phyloP scores from a whole-genome alignment of 202 grass and related monocot species.

The Setaria viridis region DNA sequence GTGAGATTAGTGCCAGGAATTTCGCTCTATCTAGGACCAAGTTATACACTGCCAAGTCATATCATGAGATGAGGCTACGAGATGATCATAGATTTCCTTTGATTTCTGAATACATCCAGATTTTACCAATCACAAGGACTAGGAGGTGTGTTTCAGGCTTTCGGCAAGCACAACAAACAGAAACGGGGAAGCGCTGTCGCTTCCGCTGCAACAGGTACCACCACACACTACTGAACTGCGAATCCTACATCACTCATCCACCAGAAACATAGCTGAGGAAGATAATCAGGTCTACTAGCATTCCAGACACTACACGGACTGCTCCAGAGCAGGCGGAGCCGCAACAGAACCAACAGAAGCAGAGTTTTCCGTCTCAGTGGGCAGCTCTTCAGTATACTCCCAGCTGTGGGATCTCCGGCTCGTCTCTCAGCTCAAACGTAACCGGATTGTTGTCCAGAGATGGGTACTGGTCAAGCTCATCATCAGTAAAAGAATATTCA shows the following conservation, averaged over 20 bases:
- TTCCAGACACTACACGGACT: conserved; percentile 18
- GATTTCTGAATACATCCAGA: neutral
- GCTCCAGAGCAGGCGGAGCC: conserved; percentile 23
- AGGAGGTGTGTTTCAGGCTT: neutral
- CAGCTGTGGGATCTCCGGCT: neutral
- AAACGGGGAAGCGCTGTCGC: conserved; percentile 34
- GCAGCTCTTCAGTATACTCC: conserved; percentile 42
- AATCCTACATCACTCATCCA: conserved; percentile 17
- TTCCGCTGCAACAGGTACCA: conserved; percentile 36
- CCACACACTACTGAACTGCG: neutral
- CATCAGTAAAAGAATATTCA: conserved; percentile 28
- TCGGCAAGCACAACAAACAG: conserved; percentile 28
- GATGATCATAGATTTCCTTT: neutral
- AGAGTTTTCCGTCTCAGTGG: neutral
- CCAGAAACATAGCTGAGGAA: neutral
- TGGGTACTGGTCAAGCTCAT: conserved; percentile 41
- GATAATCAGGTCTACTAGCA: conserved; percentile 3
- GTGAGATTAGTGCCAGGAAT: neutral
- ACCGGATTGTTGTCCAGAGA: conserved; percentile 43
- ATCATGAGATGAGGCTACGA: neutral
- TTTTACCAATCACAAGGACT: neutral
- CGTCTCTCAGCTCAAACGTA: conserved; percentile 53
- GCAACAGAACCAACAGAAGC: neutral
- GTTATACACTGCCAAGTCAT: neutral
- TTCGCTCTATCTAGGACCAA: neutral